Evolutionary conservation across 164 flowering plant genomes (phyloP).

Genomic region (Tetracentron sinense): DNA sequence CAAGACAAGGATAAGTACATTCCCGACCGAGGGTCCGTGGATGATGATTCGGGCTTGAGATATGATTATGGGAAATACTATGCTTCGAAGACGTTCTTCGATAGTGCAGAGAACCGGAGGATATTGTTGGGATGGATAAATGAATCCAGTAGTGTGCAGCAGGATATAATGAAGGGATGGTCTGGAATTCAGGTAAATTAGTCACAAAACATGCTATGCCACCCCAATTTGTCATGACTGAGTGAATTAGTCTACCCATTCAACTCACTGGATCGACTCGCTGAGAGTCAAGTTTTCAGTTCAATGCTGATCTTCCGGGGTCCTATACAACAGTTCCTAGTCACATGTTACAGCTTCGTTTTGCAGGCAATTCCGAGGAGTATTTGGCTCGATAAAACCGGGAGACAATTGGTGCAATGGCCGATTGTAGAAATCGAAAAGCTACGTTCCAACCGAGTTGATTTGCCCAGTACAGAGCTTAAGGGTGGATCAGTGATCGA

Average conservation of each 20-base stretch:
- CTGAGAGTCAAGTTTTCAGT: no score
- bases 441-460: conserved; percentile 22
- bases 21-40: conserved; percentile 25
- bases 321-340: no score
- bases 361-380: conserved; percentile 50
- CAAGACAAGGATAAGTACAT: conserved; percentile 21
- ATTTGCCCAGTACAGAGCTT: conserved; percentile 1
- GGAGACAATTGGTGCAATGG: conserved; percentile 55
- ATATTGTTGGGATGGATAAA: conserved; percentile 52
- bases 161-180: conserved; percentile 27
- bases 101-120: conserved; percentile 34
- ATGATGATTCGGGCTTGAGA: conserved; percentile 26
- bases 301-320: no score
- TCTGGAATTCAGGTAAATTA: conserved; percentile 28
- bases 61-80: conserved; percentile 65
- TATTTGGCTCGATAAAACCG: conserved; percentile 38
- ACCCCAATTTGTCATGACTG: no score
- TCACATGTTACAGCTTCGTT: neutral
- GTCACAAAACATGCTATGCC: no score
- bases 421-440: conserved; percentile 46
- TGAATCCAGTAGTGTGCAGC: conserved; percentile 17
- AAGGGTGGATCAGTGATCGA: conserved; percentile 25
- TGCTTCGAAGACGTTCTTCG: conserved; percentile 58
- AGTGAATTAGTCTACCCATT: no score
- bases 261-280: no score